Evolutionary conservation across 2,329 filamentous ascomycete genomes (phyloP), one percentile per base, ranked within the genome.

Genomic region (Teratosphaeria pseudoeucalypti): DNA sequence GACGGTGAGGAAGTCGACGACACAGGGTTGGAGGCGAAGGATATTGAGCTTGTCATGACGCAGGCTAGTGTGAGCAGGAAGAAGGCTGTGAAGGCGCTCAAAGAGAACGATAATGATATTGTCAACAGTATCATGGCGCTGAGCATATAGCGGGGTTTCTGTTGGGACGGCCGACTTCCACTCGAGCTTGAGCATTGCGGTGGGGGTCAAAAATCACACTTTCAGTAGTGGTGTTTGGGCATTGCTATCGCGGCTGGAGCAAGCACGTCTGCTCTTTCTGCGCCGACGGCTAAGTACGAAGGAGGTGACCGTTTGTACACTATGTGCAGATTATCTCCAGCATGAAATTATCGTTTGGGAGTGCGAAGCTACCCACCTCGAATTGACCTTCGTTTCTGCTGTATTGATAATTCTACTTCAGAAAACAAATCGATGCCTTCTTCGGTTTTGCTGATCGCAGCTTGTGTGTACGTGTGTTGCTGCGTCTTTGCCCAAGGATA

Each of bases 121-220:
- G 94, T 99, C 82, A 99, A 99, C 84, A 96, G 94, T 71, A 99
- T 99, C 81, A 99, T 99, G 94, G 92, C 92, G 69, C 81, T 99
- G 65, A 81, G 78, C 72, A 80, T 81, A 79, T 81, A 74, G 60
- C 27, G 55, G 53, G 16, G 9, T 23, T 5, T 54, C 52, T 55
- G 53, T 32, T 7, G 7, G 7, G 29, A 32, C 29, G 29, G 29
- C 29, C 7, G 29, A 32, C 29, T 32, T 32, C 29, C 29, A 32
- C 29, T 32, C 29, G 29, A 32, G 29, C 52, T 58, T 54, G 27
- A 52, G 55, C 53, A 14, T 16, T 14, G 53, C 53, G n/a, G 53
- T 54, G 27, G 23, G 14, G 26, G 9, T 34, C 5, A 3, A 29
- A 26, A 16, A 12, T 11, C 16, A 23, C 27, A 34, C 52, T 32